Percentiles rank a stretch among this genome's conserved stretches.
Evolutionary conservation across 2,329 filamentous ascomycete species (phyloP).

Genomic region (Rhinocladiella similis): DNA sequence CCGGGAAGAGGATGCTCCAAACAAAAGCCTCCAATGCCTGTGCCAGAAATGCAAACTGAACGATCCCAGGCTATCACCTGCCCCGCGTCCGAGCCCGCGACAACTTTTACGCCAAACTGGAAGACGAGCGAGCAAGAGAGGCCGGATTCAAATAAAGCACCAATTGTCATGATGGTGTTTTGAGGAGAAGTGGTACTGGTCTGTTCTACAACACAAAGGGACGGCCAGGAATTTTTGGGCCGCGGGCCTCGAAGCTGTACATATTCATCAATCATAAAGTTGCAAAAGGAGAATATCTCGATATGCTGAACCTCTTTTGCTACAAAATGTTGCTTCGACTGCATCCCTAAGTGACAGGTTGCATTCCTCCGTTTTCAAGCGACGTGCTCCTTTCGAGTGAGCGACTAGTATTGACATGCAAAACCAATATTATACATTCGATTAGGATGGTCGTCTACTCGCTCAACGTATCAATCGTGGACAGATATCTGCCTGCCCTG

Average conservation of each 20-base stretch:
- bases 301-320: neutral
- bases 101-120: slow-evolving; percentile 63
- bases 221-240: neutral
- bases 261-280: slow-evolving; percentile 1
- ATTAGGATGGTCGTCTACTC: neutral
- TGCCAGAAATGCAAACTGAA: neutral
- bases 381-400: too few relatives aligned
- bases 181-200: neutral
- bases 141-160: slow-evolving; percentile 28
- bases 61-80: slow-evolving; percentile 58
- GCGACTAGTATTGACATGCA: too few relatives aligned
- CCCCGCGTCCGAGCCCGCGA: slow-evolving; percentile 64
- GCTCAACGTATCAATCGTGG: too few relatives aligned
- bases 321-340: neutral
- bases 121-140: slow-evolving; percentile 56
- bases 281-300: neutral
- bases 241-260: neutral
- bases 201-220: neutral
- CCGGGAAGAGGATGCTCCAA: too few relatives aligned
- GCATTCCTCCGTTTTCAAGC: too few relatives aligned
- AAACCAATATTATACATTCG: too few relatives aligned
- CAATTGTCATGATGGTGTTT: neutral
- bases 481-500: neutral
- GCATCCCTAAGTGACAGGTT: too few relatives aligned
- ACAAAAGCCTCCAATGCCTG: neutral